phyloP scores from a whole-genome alignment of 495 filamentous ascomycete genomes.

The Chlorociboria aeruginascens region DNA sequence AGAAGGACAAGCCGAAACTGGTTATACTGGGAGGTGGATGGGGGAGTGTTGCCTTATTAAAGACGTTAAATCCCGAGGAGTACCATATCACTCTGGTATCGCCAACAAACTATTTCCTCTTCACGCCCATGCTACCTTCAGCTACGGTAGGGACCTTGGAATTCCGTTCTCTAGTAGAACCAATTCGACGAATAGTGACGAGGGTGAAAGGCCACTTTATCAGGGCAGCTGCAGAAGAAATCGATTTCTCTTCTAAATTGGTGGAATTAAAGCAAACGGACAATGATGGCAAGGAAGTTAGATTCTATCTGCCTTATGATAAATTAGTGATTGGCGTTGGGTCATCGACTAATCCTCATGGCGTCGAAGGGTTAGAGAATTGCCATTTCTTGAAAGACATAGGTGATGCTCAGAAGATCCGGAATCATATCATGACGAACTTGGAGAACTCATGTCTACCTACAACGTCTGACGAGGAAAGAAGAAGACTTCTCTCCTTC shows the following conservation, averaged over 20 bases:
- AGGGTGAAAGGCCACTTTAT: slow-evolving; percentile 79
- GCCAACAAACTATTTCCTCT: slow-evolving; percentile 91
- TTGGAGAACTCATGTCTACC: slow-evolving; percentile 89
- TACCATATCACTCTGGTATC: slow-evolving; percentile 86
- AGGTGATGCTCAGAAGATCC: slow-evolving; percentile 78
- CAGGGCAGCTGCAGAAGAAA: slow-evolving; percentile 70
- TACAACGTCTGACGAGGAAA: slow-evolving; percentile 81
- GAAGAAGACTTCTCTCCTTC: slow-evolving; percentile 79
- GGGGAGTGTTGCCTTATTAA: slow-evolving; percentile 87
- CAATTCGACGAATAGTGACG: slow-evolving; percentile 71
- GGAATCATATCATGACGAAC: slow-evolving; percentile 83
- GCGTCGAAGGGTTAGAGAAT: slow-evolving; percentile 88
- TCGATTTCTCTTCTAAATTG: slow-evolving; percentile 83
- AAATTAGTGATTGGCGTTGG: slow-evolving; percentile 95
- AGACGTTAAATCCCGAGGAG: slow-evolving; percentile 76
- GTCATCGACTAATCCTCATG: slow-evolving; percentile 86
- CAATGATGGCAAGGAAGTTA: slow-evolving; percentile 51
- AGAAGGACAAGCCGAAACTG: slow-evolving; percentile 78
- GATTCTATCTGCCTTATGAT: slow-evolving; percentile 95
- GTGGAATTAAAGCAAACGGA: slow-evolving; percentile 74
- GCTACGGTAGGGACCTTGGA: slow-evolving; percentile 95
- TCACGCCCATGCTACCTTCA: slow-evolving; percentile 94
- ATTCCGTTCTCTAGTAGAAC: slow-evolving; percentile 81
- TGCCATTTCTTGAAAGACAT: slow-evolving; percentile 93
- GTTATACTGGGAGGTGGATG: slow-evolving; percentile 92